These are phyloP conservation scores for California macrophylla DNA, from an alignment of 441 rosid species.

Conservation along the genomic window DNA sequence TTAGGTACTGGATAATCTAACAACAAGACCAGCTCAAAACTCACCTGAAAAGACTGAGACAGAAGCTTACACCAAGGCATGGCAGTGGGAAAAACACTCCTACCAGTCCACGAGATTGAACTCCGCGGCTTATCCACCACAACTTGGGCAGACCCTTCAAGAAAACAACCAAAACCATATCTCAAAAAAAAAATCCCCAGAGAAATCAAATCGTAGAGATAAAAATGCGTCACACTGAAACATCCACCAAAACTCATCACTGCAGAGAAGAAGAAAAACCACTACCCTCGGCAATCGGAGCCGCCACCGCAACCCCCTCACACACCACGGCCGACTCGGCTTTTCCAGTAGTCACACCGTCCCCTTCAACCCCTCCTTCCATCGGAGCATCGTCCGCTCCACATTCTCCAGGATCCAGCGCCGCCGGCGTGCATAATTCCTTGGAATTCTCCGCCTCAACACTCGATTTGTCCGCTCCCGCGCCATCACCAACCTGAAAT, in stretches of 20 bases:
- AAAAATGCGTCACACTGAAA: background rate
- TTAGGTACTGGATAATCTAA: too few species aligned
- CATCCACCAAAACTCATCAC: background rate
- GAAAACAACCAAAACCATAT: conserved; percentile 7
- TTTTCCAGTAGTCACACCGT: background rate
- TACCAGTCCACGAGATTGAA: conserved; percentile 35
- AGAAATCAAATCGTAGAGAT: background rate
- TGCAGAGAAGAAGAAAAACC: too few species aligned
- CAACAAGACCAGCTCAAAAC: background rate
- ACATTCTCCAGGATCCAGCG: conserved; percentile 33
- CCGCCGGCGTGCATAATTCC: conserved; percentile 26
- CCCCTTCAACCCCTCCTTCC: background rate
- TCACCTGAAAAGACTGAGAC: conserved; percentile 73
- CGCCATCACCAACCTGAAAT: conserved; percentile 51
- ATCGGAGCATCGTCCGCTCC: background rate
- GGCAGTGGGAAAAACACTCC: background rate
- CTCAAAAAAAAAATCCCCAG: conserved; percentile 1
- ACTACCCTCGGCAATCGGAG: background rate
- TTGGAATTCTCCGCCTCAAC: conserved; percentile 46
- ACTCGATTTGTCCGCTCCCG: conserved; percentile 38
- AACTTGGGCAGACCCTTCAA: conserved; percentile 39
- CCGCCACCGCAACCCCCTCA: background rate
- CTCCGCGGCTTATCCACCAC: conserved; percentile 45
- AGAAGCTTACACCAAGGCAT: conserved; percentile 78
- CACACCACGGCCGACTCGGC: background rate